Conservation (phyloP, 768 basidiomycete genomes). For the Rhizopogon salebrosus region DNA sequence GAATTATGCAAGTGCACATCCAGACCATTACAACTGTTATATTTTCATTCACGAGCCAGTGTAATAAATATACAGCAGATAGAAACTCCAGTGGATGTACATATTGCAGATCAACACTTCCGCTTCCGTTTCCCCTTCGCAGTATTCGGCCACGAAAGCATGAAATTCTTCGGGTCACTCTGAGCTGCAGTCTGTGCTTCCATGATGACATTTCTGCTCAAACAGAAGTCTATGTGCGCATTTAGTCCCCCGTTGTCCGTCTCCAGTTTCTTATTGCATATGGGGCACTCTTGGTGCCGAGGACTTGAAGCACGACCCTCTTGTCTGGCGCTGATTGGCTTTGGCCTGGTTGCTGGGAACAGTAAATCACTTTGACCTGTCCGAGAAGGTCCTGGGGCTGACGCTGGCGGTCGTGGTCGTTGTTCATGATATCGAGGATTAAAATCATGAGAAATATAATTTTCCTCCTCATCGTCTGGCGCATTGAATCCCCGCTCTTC, state of each 20-base stretch:
- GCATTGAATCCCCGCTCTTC: conserved; percentile 5
- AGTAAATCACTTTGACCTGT: conserved; percentile 1
- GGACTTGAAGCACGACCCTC: not conserved
- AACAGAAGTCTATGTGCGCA: conserved; percentile 84
- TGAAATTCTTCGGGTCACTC: conserved; percentile 8
- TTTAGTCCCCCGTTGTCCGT: conserved; percentile 79
- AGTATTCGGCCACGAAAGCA: not conserved
- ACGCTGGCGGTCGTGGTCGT: conserved; percentile 17
- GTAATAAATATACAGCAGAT: too few species aligned
- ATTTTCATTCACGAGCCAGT: too few species aligned
- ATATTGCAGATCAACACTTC: conserved; percentile 4
- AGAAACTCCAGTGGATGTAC: too few species aligned
- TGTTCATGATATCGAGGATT: conserved; percentile 13
- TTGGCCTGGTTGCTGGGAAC: conserved; percentile 1
- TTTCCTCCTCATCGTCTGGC: conserved; percentile 4
- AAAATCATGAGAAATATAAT: conserved; percentile 2
- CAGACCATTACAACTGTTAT: too few species aligned
- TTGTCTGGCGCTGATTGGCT: not conserved
- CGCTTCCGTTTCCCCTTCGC: conserved; percentile 13
- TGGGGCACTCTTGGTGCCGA: conserved; percentile 54
- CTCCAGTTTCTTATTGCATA: conserved; percentile 58
- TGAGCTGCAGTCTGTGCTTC: conserved; percentile 49
- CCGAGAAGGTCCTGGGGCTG: conserved; percentile 18
- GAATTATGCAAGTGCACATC: too few species aligned
- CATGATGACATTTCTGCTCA: conserved; percentile 73